Evolutionary conservation across 2,329 filamentous ascomycete species (phyloP).

Genomic region (Myotisia sp.): DNA sequence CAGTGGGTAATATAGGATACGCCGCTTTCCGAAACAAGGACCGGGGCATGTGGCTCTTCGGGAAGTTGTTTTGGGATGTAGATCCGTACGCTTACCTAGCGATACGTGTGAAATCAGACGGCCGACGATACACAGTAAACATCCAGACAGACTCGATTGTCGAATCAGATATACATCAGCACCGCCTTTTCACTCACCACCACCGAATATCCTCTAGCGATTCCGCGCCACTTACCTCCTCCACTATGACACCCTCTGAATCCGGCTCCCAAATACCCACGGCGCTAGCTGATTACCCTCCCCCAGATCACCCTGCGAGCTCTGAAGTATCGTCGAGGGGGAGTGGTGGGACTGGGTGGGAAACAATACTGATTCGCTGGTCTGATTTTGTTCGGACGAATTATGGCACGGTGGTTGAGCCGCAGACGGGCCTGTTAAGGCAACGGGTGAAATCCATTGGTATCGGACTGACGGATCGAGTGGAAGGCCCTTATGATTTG

Average conservation of each 20-base stretch:
- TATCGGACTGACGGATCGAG: slow-evolving; percentile 74
- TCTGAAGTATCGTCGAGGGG: slow-evolving; percentile 16
- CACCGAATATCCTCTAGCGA: slow-evolving; percentile 19
- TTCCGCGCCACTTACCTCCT: slow-evolving; percentile 7
- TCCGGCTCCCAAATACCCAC: slow-evolving; percentile 16
- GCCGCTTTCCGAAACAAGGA: slow-evolving; percentile 81
- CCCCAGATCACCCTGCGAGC: slow-evolving; percentile 23
- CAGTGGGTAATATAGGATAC: slow-evolving; percentile 48
- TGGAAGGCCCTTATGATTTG: slow-evolving; percentile 78
- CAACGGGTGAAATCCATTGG: slow-evolving; percentile 77
- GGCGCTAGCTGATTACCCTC: slow-evolving; percentile 26
- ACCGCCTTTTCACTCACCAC: slow-evolving; percentile 52
- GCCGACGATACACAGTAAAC: slow-evolving; percentile 85
- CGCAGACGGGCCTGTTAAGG: slow-evolving; percentile 75
- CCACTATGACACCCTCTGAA: slow-evolving; percentile 13
- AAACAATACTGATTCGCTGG: slow-evolving; percentile 84
- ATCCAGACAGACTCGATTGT: slow-evolving; percentile 89
- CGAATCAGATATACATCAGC: slow-evolving; percentile 90
- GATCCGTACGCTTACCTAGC: slow-evolving; percentile 81
- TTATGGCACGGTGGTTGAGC: slow-evolving; percentile 79
- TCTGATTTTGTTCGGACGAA: slow-evolving; percentile 92
- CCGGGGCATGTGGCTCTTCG: slow-evolving; percentile 65
- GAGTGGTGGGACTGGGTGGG: slow-evolving; percentile 60
- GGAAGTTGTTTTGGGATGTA: slow-evolving; percentile 72
- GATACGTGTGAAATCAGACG: slow-evolving; percentile 77